These are phyloP conservation scores for Candida nemodendra DNA, from an alignment of 805 yeast species.

Conservation along the genomic window DNA sequence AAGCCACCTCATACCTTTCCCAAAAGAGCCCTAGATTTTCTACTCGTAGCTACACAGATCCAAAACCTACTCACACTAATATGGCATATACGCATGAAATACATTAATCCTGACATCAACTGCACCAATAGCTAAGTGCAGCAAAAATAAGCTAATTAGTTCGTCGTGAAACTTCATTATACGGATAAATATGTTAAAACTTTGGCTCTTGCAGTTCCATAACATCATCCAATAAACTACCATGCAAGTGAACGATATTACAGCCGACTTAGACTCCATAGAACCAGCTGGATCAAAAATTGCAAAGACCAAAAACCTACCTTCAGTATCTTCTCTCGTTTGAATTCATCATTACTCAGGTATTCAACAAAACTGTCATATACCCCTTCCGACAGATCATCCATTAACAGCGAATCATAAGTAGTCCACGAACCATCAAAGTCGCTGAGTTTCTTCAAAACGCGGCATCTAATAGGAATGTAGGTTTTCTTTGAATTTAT, in stretches of 20 bases:
- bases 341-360: slow-evolving; percentile 81
- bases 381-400: slow-evolving; percentile 83
- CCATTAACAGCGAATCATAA: slow-evolving; percentile 88
- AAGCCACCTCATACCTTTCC: too few species aligned
- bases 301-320: slow-evolving; percentile 95
- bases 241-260: slow-evolving; percentile 35
- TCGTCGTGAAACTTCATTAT: too few species aligned
- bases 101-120: too few species aligned
- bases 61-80: too few species aligned
- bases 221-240: too few species aligned
- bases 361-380: slow-evolving; percentile 88
- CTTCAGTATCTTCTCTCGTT: slow-evolving; percentile 69
- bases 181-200: too few species aligned
- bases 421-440: slow-evolving; percentile 97
- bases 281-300: slow-evolving; percentile 71
- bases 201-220: too few species aligned
- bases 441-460: slow-evolving; percentile 74
- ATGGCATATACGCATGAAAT: too few species aligned
- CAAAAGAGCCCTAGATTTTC: too few species aligned
- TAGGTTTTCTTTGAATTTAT: slow-evolving; percentile 87
- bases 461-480: slow-evolving; percentile 81
- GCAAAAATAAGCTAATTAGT: too few species aligned
- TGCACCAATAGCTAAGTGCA: too few species aligned
- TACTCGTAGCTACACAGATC: too few species aligned
- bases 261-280: slow-evolving; percentile 75